Base-by-base conservation (phyloP, 2,329 filamentous ascomycete genomes). In the Ceratocystiopsis brevicomis region DNA sequence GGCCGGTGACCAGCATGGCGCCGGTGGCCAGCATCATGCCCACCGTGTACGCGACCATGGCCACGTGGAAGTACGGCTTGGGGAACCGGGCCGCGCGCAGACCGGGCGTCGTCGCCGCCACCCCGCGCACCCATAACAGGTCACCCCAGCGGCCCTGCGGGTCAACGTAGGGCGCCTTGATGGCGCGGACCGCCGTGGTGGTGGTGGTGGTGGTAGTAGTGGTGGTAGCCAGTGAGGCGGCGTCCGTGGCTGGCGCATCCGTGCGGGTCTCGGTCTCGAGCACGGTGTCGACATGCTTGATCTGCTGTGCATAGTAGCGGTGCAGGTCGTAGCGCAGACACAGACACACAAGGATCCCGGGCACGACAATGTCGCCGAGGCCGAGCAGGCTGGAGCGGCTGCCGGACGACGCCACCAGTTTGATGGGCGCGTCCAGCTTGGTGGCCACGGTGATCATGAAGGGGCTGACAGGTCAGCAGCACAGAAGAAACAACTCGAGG, bases 291-390 rank as follows among this genome's bases (percentile, higher is more conserved):
- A 60, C 63, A 17, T 65, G 61, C 49, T 65, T 69, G 56, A 77
- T 69, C 54, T 82, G 77, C 36, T 68, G 68, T 34, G 80, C 67
- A 56, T 96, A 96, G 62, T 81, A 77, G 43, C 85, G 67, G 63
- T 84, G 90, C 9, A 94, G 67, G 56, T 98, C 88, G 53, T 93
- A 94, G n/a, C 88, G 76, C 19, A 98, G 66, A 2, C 87, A 84
- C 37, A 95, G 70, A 1, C 75, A 84, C 48, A 96, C 80, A 61
- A 95, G 78, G 54, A 96, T 85, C 10, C 88, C 90, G 0, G 88
- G 88, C 4, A 98, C 68, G 1, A 94, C 82, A 45, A 98, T 82
- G 55, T 98, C 88, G n/a, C 88, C 88, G 0, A 96, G 69, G 0
- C 88, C 88, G 9, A 98, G 76, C 71, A 96, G 93, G 43, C 83